phyloP scores from a whole-genome alignment of 768 basidiomycete genomes.

The Phylloporus arenicola region DNA sequence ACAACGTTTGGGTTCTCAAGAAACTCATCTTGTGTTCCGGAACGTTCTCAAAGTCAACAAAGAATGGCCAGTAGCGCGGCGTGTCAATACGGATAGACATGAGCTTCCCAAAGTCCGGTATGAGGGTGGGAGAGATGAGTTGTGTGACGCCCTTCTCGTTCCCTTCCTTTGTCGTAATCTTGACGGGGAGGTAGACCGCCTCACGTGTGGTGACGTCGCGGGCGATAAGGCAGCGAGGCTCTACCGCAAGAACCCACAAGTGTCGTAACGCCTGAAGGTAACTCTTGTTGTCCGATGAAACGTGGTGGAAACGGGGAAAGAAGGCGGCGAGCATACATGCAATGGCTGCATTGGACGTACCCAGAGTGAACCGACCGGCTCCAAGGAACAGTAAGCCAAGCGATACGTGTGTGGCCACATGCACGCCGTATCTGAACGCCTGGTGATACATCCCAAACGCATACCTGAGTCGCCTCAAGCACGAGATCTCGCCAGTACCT shows the following conservation, averaged over 20 bases:
- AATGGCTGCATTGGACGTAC: slow-evolving; percentile 87
- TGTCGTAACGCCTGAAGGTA: slow-evolving; percentile 92
- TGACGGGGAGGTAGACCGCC: slow-evolving; percentile 88
- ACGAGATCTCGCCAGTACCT: slow-evolving; percentile 91
- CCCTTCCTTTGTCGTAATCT: slow-evolving; percentile 72
- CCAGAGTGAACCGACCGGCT: slow-evolving; percentile 85
- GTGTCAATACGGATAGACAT: slow-evolving; percentile 85
- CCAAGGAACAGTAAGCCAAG: slow-evolving; percentile 91
- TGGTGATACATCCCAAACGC: slow-evolving; percentile 83
- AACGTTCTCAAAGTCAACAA: slow-evolving; percentile 68
- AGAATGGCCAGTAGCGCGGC: slow-evolving; percentile 93
- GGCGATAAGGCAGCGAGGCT: slow-evolving; percentile 88
- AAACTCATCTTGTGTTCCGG: slow-evolving; percentile 65
- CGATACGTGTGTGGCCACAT: slow-evolving; percentile 86
- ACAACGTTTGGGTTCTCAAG: slow-evolving; percentile 74
- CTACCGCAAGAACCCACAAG: slow-evolving; percentile 92
- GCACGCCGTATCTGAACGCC: slow-evolving; percentile 78
- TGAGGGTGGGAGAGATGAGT: slow-evolving; percentile 87
- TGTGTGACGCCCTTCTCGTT: slow-evolving; percentile 60
- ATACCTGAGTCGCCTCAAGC: slow-evolving; percentile 79
- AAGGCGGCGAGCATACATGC: slow-evolving; percentile 87
- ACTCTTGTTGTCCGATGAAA: slow-evolving; percentile 81
- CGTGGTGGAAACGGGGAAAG: slow-evolving; percentile 81
- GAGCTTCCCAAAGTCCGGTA: slow-evolving; percentile 81
- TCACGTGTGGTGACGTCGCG: slow-evolving; percentile 90